Base-by-base conservation (phyloP, 1,284 basidiomycete species). In the Leccinum variabile region DNA sequence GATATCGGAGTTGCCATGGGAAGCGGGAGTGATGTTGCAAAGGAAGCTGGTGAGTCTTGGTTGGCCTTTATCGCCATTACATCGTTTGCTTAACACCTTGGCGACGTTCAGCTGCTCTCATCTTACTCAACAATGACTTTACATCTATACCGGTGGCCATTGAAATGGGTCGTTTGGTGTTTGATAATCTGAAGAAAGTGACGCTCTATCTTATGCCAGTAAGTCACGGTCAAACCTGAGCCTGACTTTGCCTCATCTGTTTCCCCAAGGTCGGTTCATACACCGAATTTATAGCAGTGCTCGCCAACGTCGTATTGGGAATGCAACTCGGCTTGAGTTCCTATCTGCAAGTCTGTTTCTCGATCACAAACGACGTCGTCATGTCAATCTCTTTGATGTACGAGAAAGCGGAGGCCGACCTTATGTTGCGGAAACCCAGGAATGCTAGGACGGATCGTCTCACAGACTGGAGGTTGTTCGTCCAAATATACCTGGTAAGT, bases 401-500 rank as follows among this genome's bases (percentile, higher is more conserved):
- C 54, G 78, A 79, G 61, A 72, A 75, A 56, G 67, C 76, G 10
- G 77, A 78, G 56, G 65, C 72, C 28, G 82, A 81, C 41, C 77
- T 86, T 0, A 80, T 91, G 59, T 75, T 79, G 1, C 82, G 88
- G 50, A 84, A 84, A 63, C 90, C 90, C 0, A 80, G 91, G 33
- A 82, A 90, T 66, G 80, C 82, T n/a, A 85, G 80, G 56, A 84
- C 75, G 6, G 84, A 87, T 60, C 77, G 84, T 10, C 75, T 86
- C 28, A 82, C 72, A 1, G 71, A 77, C 62, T 78, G 70, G 71
- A 67, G 68, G 32, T 60, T 77, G 59, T 75, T 76, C 65, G 58
- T 71, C 56, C 76, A 76, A 55, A 73, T 75, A 33, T 72, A 72
- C 52, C 61, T 74, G 54, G 70, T 69, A 30, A 56, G 35, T 55